Evolutionary conservation across 306 rosid species (phyloP), one percentile per base, ranked within the genome.

Genomic region (Alnus rubra): DNA sequence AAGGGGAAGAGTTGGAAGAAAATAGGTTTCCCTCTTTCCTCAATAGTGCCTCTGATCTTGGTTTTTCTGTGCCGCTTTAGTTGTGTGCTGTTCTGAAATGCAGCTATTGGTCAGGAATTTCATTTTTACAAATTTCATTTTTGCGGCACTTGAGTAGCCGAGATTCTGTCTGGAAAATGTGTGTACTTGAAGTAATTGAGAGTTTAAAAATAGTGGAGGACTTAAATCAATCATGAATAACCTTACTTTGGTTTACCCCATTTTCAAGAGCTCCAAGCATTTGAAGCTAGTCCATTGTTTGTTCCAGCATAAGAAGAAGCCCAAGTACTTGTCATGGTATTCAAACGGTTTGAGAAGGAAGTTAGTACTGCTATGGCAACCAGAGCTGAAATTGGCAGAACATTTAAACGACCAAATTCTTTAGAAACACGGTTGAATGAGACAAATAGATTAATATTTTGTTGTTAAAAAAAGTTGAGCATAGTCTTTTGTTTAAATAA

Each of bases 1-100:
- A 95, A 91, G 76, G 99, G 98, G 81, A 93, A 91, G 88, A 89
- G 90, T 87, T 95, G 99, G 99, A 93, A 95, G 83, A 95, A 91
- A 90, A 95, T 95, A 93, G 99, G 99, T 91, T 73, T 69, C 35
- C 81, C 69, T 83, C 71, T 86, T 73, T 81, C 30, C 48, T 52
- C 64, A 37, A 28, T 78, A 31, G 7, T 56, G 33, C 37, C 55
- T 42, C 14, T 58, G 56, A 37, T 56, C 11, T 63, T 42, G 8
- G 70, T 72, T 67, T 59, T 60, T 8, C 45, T 60, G 13, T 79
- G 48, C 55, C 47, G 56, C 69, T 52, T 50, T 30, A 15, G 47
- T 50, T 64, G 56, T n/a, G 1, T 39, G 53, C 37, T 54, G 3
- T 74, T 65, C 7, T 55, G 44, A 31, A 68, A 45, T 31, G 62